These are phyloP conservation scores for Trichoderma harzianum DNA, from an alignment of 2,329 filamentous ascomycete genomes.

Conservation along the genomic window DNA sequence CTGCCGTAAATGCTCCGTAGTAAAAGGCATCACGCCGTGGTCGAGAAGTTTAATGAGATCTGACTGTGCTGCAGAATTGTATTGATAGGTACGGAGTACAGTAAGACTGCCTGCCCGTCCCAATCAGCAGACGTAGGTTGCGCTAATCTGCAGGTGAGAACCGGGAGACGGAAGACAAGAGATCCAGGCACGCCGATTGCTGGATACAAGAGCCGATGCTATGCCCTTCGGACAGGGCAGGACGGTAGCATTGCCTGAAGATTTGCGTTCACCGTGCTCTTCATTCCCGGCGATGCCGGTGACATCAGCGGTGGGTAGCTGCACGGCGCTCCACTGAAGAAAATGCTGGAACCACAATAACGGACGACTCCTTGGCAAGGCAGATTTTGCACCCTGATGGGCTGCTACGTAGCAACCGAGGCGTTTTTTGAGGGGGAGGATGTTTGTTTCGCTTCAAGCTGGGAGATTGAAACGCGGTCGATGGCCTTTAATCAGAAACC, in stretches of 20 bases:
- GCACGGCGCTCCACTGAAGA: neutral
- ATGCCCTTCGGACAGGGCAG: neutral
- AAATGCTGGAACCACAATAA: slow-evolving; percentile 1
- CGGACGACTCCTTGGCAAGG: slow-evolving; percentile 6
- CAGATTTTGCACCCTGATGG: slow-evolving; percentile 16
- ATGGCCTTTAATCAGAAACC: slow-evolving; percentile 6
- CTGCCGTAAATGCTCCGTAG: neutral
- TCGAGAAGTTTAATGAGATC: neutral
- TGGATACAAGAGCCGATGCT: neutral
- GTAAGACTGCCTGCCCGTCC: neutral
- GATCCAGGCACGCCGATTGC: neutral
- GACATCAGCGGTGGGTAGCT: slow-evolving; percentile 11
- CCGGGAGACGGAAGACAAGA: neutral
- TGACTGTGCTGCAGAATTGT: slow-evolving; percentile 1
- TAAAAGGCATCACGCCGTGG: slow-evolving; percentile 1
- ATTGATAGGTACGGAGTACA: neutral
- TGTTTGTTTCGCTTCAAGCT: neutral
- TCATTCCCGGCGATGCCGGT: slow-evolving; percentile 14
- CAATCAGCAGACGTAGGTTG: slow-evolving; percentile 3
- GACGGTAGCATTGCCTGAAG: neutral
- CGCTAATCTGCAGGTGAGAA: slow-evolving; percentile 2
- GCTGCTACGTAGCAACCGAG: slow-evolving; percentile 8
- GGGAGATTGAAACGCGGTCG: neutral
- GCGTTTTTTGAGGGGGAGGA: neutral
- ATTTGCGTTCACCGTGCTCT: neutral